Percentiles rank a stretch among this genome's conserved stretches.
These are phyloP conservation scores for Platanthera zijinensis DNA, from an alignment of 106 monocot species.

Conservation along the genomic window DNA sequence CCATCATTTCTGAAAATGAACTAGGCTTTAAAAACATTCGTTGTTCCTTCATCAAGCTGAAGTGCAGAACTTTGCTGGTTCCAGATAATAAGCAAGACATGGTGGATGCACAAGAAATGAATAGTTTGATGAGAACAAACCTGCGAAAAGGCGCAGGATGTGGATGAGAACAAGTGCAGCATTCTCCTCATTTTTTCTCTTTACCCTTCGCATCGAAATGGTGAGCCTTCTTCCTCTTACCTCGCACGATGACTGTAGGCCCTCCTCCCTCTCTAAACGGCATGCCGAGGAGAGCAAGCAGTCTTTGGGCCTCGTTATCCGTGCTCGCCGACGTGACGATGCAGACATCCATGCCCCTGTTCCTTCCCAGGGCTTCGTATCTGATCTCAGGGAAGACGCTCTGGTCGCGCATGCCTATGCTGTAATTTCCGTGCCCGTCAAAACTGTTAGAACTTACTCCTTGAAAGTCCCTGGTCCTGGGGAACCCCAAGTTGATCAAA, in stretches of 20 bases:
- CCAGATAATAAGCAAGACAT: too few relatives aligned
- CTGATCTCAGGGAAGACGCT: constrained; percentile 91
- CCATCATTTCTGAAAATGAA: too few relatives aligned
- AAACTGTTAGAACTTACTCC: constrained; percentile 85
- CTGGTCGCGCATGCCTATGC: constrained; percentile 73
- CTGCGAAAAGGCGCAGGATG: too few relatives aligned
- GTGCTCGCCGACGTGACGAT: constrained; percentile 80
- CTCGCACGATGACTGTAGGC: constrained; percentile 23
- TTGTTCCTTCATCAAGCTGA: too few relatives aligned
- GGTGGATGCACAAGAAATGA: too few relatives aligned
- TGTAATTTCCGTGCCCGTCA: constrained; percentile 92
- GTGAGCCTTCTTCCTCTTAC: constrained; percentile 44
- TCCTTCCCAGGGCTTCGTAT: constrained; percentile 75
- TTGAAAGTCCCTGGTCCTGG: constrained; percentile 87
- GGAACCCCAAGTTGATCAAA: constrained; percentile 74
- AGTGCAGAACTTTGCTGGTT: too few relatives aligned
- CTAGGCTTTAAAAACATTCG: too few relatives aligned
- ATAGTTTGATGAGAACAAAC: too few relatives aligned
- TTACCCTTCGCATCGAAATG: background rate
- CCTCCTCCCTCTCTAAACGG: constrained; percentile 60
- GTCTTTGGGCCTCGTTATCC: constrained; percentile 62
- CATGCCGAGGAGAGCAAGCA: constrained; percentile 86
- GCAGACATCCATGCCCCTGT: constrained; percentile 79
- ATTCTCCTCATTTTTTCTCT: background rate
- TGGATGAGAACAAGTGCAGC: background rate